Evolutionary conservation across 2,329 filamentous ascomycete species (phyloP), one percentile per base, ranked within the genome.

Genomic region (Graphilbum sp.): DNA sequence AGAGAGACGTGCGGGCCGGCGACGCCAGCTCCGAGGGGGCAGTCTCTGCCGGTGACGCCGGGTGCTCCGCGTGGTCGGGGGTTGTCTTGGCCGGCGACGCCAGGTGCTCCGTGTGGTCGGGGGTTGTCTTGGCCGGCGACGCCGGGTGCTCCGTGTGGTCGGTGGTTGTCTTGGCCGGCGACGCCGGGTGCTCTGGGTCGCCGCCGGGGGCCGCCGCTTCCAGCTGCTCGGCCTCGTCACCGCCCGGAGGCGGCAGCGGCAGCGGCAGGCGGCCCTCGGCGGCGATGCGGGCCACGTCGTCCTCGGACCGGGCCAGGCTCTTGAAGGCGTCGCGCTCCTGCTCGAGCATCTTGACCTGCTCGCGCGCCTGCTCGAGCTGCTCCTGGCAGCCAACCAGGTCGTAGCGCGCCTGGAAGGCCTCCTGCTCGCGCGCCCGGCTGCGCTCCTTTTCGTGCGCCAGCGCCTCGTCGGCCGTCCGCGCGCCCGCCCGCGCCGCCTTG

Each of bases 301-400:
- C 79, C 49, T 85, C 79, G 48, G 80, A 79, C 57, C 79, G 69
- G 24, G 80, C 69, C 36, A 75, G 74, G 3, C 71, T 75, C 58
- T 79, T 82, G 50, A 82, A 69, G 3, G 78, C 73, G 52, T 85
- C 79, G 8, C 79, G 75, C 55, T 87, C 81, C 50, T 80, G 72
- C 51, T 85, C 79, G 15, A 80, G 64, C 24, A 78, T 58, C 52
- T 69, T 73, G 47, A 81, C 63, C 34, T 66, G 68, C 45, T 79
- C 74, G 35, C 70, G 62, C 16, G 78, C 64, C 43, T 75, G 67
- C 19, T 75, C 64, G 2, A 86, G 61, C 52, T 83, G 73, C 50
- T 83, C 75, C 45, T 81, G 69, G 36, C 75, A 55, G 31, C 69
- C 66, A 38, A 75, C 71, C 39, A 82, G 63, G 47, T 75, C 66